A percentile compares a stretch with the other conserved stretches of the same genome.
phyloP scores from a whole-genome alignment of 2,329 filamentous ascomycete species.

The Sordariomycetes sp. region DNA sequence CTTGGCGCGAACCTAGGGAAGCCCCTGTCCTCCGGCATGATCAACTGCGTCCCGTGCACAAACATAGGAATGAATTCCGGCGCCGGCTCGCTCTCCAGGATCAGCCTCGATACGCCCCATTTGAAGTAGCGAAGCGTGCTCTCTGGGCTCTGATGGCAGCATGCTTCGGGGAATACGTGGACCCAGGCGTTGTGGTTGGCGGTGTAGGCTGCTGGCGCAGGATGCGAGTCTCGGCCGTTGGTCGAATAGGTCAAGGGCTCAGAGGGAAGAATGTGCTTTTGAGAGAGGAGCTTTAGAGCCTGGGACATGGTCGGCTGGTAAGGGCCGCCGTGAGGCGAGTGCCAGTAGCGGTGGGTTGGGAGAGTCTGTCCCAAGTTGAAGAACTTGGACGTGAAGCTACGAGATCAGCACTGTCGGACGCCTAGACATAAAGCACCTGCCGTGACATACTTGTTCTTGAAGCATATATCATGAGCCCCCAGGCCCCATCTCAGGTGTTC shows the following conservation, averaged over 20 bases:
- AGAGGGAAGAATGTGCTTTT: slow-evolving; percentile 20
- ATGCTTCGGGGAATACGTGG: slow-evolving; percentile 93
- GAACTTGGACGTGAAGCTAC: slow-evolving; percentile 62
- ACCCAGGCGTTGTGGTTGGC: slow-evolving; percentile 73
- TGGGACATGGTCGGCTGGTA: slow-evolving; percentile 86
- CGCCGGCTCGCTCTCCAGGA: slow-evolving; percentile 79
- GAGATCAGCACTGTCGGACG: neutral
- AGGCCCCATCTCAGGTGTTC: slow-evolving; percentile 79
- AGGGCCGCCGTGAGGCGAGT: slow-evolving; percentile 74
- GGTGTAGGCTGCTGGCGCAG: slow-evolving; percentile 62
- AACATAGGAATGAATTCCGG: slow-evolving; percentile 92
- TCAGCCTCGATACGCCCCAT: slow-evolving; percentile 87
- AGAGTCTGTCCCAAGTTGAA: slow-evolving; percentile 86
- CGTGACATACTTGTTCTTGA: slow-evolving; percentile 64
- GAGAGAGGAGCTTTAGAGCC: slow-evolving; percentile 75
- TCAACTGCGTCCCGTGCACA: slow-evolving; percentile 77
- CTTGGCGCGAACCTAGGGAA: slow-evolving; percentile 79
- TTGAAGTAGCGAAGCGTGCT: slow-evolving; percentile 92
- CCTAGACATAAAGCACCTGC: neutral
- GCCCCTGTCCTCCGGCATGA: slow-evolving; percentile 77
- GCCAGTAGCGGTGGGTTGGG: slow-evolving; percentile 71
- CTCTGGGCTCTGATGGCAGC: slow-evolving; percentile 77
- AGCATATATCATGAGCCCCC: slow-evolving; percentile 93
- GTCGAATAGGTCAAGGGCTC: slow-evolving; percentile 50
- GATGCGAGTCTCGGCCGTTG: slow-evolving; percentile 54